Evolutionary conservation across 1,284 basidiomycete genomes (phyloP).

Genomic region (Flammula alnicola): DNA sequence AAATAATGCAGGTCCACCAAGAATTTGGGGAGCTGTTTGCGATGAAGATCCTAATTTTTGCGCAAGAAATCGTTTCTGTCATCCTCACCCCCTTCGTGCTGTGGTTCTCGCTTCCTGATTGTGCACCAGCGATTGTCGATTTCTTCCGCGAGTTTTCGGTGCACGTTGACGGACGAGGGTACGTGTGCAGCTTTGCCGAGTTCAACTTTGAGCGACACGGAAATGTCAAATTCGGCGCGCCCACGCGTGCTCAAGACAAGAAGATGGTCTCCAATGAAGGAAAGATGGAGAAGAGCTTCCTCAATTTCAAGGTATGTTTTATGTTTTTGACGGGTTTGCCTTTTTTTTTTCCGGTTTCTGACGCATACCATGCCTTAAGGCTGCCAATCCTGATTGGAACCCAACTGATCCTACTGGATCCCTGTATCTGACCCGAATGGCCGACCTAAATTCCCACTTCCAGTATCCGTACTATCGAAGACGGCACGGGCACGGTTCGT

Average conservation of each 20-base stretch:
- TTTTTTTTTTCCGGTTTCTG: background rate
- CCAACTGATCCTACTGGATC: constrained; percentile 87
- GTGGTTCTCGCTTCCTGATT: constrained; percentile 88
- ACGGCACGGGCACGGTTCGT: constrained; percentile 18
- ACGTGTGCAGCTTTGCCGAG: constrained; percentile 97
- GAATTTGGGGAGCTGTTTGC: constrained; percentile 90
- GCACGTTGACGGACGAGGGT: constrained; percentile 94
- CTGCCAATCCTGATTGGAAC: constrained; percentile 94
- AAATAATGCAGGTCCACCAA: constrained; percentile 70
- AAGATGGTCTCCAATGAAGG: constrained; percentile 85
- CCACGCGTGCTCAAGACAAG: constrained; percentile 65
- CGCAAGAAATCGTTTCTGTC: constrained; percentile 88
- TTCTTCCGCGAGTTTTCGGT: constrained; percentile 98
- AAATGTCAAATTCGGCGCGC: constrained; percentile 88
- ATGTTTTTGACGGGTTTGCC: too few species aligned
- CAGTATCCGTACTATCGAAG: constrained; percentile 32
- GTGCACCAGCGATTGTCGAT: constrained; percentile 89
- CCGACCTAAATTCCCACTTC: constrained; percentile 60
- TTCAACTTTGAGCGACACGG: constrained; percentile 96
- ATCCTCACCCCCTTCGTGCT: constrained; percentile 93
- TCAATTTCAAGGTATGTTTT: constrained; percentile 85
- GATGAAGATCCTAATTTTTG: constrained; percentile 87
- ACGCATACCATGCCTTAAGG: constrained; percentile 44
- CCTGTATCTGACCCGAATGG: constrained; percentile 83
- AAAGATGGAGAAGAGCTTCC: constrained; percentile 98